These are phyloP conservation scores for Pistacia vera DNA, from an alignment of 345 rosid genomes.

Conservation along the genomic window DNA sequence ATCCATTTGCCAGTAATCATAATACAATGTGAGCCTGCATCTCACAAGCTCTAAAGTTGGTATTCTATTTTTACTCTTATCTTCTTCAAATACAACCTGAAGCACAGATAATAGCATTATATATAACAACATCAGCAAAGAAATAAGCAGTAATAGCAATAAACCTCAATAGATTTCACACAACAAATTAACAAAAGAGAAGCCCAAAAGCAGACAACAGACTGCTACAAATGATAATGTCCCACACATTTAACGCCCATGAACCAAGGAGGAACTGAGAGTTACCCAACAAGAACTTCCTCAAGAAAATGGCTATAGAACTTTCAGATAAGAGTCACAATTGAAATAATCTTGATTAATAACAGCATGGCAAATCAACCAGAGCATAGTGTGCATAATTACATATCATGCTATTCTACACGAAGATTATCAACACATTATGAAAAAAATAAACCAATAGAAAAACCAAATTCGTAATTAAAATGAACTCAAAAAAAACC, in stretches of 20 bases:
- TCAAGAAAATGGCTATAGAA: neutral
- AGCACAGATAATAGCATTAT: conserved; percentile 11
- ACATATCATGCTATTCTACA: too few species aligned
- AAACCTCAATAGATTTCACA: conserved; percentile 3
- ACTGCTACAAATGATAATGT: neutral
- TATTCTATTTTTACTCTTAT: conserved; percentile 29
- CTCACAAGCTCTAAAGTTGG: conserved; percentile 64
- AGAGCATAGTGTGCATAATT: too few species aligned
- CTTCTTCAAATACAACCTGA: conserved; percentile 64
- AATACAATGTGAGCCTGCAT: conserved; percentile 78
- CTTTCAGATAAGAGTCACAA: neutral
- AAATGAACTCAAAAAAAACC: too few species aligned
- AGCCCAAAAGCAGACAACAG: neutral
- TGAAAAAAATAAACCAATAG: neutral
- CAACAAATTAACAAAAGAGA: neutral
- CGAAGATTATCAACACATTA: too few species aligned
- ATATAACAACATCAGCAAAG: conserved; percentile 9
- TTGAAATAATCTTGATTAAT: too few species aligned
- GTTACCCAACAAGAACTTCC: neutral
- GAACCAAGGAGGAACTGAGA: neutral
- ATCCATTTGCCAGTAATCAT: conserved; percentile 90
- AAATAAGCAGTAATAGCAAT: conserved; percentile 4
- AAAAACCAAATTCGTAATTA: too few species aligned
- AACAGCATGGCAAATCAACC: too few species aligned
- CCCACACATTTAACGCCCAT: neutral